Conservation (phyloP, 306 rosid genomes). For the Comarum palustre region DNA sequence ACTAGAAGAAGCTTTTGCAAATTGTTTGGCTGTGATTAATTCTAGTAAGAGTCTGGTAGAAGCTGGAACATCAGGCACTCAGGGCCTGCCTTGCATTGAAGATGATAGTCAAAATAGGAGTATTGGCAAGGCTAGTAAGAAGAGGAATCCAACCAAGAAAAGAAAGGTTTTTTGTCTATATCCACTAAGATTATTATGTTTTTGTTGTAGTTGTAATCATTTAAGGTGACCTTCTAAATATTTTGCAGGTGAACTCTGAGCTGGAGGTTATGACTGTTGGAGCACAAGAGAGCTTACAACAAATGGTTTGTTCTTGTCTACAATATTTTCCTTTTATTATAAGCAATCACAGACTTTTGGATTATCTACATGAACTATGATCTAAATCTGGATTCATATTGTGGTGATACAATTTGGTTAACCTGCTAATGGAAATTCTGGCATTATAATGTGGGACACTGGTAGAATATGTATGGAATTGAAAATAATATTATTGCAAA, state of each 20-base stretch:
- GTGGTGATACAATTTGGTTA: neutral
- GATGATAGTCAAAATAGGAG: constrained; percentile 78
- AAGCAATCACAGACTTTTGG: neutral
- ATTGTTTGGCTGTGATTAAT: constrained; percentile 57
- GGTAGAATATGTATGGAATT: neutral
- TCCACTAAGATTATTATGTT: constrained; percentile 12
- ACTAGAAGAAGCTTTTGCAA: constrained; percentile 64
- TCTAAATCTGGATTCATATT: neutral
- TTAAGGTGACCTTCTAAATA: constrained; percentile 27
- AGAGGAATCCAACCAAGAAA: constrained; percentile 86
- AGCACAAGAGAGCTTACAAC: constrained; percentile 85
- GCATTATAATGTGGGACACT: neutral
- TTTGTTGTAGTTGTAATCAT: constrained; percentile 4
- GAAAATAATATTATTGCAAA: neutral
- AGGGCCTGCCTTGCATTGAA: constrained; percentile 62
- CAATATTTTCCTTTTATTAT: constrained; percentile 15
- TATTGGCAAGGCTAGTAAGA: constrained; percentile 69
- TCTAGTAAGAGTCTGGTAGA: constrained; percentile 64
- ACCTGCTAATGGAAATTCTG: neutral
- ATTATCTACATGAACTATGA: neutral
- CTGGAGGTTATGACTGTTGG: constrained; percentile 73
- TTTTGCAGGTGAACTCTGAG: constrained; percentile 68
- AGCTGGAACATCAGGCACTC: constrained; percentile 67
- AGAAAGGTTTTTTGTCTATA: constrained; percentile 62
- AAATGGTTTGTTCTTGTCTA: constrained; percentile 68